A percentile compares a stretch with the other conserved stretches of the same genome.
Conservation (phyloP, 495 filamentous ascomycete genomes). For the Trichoderma virens region DNA sequence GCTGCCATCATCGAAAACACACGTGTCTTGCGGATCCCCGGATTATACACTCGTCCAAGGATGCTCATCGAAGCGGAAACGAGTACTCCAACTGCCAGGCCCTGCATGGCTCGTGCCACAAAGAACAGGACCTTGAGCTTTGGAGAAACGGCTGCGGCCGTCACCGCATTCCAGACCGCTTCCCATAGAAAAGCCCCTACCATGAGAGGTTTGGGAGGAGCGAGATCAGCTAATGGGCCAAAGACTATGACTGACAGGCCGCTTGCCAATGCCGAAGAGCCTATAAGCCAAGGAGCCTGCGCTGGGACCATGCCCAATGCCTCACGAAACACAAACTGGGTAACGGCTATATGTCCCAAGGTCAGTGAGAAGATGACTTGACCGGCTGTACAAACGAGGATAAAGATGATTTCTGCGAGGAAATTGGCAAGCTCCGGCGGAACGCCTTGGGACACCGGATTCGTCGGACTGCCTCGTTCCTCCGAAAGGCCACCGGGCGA, state of each 20-base stretch:
- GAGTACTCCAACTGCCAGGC: slow-evolving; percentile 49
- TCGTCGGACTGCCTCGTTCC: background rate
- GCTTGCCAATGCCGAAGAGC: slow-evolving; percentile 32
- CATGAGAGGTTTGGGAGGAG: slow-evolving; percentile 33
- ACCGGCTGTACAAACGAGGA: slow-evolving; percentile 37
- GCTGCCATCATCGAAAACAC: slow-evolving; percentile 55
- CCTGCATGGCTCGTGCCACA: slow-evolving; percentile 47
- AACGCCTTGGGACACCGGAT: slow-evolving; percentile 21
- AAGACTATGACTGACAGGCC: slow-evolving; percentile 39
- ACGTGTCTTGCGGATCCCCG: slow-evolving; percentile 49
- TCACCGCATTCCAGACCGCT: slow-evolving; percentile 35
- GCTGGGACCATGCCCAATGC: slow-evolving; percentile 32
- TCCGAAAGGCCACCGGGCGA: background rate
- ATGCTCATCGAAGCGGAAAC: slow-evolving; percentile 54
- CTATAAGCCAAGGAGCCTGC: slow-evolving; percentile 37
- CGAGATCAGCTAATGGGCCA: slow-evolving; percentile 37
- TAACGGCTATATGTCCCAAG: slow-evolving; percentile 34
- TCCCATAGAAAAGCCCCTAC: slow-evolving; percentile 39
- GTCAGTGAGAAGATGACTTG: slow-evolving; percentile 41
- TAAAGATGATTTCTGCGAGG: slow-evolving; percentile 32
- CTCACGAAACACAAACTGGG: slow-evolving; percentile 26
- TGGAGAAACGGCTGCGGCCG: slow-evolving; percentile 30
- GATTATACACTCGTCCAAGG: slow-evolving; percentile 45
- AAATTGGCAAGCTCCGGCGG: slow-evolving; percentile 31
- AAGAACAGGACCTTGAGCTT: slow-evolving; percentile 41